Base-by-base conservation (phyloP, 352 stramenopile genomes). In the Pseudoperonospora humuli region DNA sequence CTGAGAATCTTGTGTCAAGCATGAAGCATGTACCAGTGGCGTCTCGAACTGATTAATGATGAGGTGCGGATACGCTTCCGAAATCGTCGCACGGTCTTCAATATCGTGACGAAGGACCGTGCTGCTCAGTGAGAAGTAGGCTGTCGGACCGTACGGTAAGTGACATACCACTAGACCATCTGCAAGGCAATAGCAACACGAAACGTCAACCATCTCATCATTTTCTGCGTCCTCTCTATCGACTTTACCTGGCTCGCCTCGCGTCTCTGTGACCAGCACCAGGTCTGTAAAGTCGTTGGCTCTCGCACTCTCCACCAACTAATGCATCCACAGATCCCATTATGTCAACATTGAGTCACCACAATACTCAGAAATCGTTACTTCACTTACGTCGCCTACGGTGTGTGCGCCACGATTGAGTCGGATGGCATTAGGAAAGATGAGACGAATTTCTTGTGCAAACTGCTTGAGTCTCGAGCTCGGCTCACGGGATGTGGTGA, bases 381-480 rank as follows among this genome's bases (percentile, higher is more conserved):
- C 24, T 11, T 13, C 21, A 63, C 74, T 58, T 60, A 89, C 76
- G 45, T 91, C 80, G 34, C 68, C 85, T 23, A 97, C 86, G 46
- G 96, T 97, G 66, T 96, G 96, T 1, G 79, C 77, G 55, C 97
- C 97, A 24, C 97, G 82, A 75, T 99, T 99, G 25, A 99, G 84
- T 15, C 95, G 72, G 31, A 97, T 95, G 14, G 95, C 91, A 64
- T 99, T 99, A 18, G 97, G 97, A 61, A 99, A 94, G 37, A 99
- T 90, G 20, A 98, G 71, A 23, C 97, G 97, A 33, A 99, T 79
- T 80, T 99, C 97, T 79, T 99, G 98, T n/a, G 95, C 86, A 68
- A 99, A 99, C 74, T 99, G 95, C 65, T 99, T 99, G 20, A 99
- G 79, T 10, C 97, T 90, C 36, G 85, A 96, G 42, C 80, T 97